Evolutionary conservation across 2,329 filamentous ascomycete species (phyloP).

Genomic region (Arthrobotrys entomopaga): DNA sequence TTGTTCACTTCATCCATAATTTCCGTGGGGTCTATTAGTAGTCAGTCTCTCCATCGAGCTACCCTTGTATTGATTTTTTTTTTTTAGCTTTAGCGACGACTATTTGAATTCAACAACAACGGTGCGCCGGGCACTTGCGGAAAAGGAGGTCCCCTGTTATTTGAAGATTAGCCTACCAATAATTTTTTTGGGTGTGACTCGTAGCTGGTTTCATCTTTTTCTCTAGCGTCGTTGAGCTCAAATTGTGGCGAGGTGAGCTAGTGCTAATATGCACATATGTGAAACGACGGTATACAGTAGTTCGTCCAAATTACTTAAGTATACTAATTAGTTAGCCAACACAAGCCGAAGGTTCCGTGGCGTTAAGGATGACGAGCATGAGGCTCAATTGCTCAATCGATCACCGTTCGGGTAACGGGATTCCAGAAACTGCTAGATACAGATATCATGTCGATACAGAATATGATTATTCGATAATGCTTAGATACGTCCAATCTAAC

Average conservation of each 20-base stretch:
- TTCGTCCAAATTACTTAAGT: slow-evolving; percentile 2
- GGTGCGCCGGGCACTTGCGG: background rate
- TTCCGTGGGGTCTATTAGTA: slow-evolving; percentile 39
- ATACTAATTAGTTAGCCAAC: background rate
- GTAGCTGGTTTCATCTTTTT: slow-evolving; percentile 42
- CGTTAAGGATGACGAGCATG: background rate
- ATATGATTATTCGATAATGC: no score
- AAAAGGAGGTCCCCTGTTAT: slow-evolving; percentile 19
- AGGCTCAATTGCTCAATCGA: slow-evolving; percentile 4
- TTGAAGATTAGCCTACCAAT: slow-evolving; percentile 18
- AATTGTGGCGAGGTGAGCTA: no score
- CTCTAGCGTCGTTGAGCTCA: slow-evolving; percentile 12
- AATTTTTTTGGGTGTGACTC: slow-evolving; percentile 3
- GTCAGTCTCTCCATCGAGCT: slow-evolving; percentile 18
- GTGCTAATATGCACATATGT: background rate
- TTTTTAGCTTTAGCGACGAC: slow-evolving; percentile 5
- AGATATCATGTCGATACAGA: no score
- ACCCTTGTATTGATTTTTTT: slow-evolving; percentile 4
- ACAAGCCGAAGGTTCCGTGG: background rate
- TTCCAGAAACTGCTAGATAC: no score
- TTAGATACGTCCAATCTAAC: no score
- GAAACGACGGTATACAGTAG: background rate
- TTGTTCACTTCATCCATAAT: slow-evolving; percentile 20
- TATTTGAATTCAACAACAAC: background rate
- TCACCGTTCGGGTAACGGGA: no score